phyloP scores from a whole-genome alignment of 495 filamentous ascomycete genomes.

The Penicillium odoratum region DNA sequence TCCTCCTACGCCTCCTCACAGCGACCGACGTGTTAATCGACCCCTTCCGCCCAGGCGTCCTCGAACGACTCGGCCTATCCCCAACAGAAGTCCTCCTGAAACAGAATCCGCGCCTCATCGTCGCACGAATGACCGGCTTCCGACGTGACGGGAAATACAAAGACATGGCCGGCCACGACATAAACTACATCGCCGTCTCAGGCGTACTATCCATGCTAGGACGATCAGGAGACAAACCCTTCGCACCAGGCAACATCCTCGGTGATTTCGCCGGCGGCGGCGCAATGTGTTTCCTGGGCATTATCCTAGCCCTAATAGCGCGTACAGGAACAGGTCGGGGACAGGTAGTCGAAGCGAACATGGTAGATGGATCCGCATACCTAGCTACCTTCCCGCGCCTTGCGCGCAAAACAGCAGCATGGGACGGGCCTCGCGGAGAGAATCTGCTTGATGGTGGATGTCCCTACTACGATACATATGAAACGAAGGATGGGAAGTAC shows the following conservation, averaged over 20 bases:
- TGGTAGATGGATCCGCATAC: constrained; percentile 87
- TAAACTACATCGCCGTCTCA: constrained; percentile 91
- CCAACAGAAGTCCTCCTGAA: constrained; percentile 61
- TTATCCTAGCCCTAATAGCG: constrained; percentile 46
- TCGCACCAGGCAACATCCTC: constrained; percentile 78
- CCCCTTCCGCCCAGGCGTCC: constrained; percentile 85
- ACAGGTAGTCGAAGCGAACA: constrained; percentile 91
- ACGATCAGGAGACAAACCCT: constrained; percentile 63
- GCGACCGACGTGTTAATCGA: constrained; percentile 82
- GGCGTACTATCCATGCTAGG: constrained; percentile 79
- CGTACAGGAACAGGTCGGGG: constrained; percentile 60
- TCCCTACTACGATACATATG: constrained; percentile 87
- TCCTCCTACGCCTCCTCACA: constrained; percentile 64
- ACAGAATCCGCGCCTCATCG: constrained; percentile 74
- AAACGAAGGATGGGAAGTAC: constrained; percentile 76
- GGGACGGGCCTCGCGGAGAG: constrained; percentile 62
- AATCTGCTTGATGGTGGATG: constrained; percentile 82
- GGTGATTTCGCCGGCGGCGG: constrained; percentile 93
- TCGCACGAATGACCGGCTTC: constrained; percentile 87
- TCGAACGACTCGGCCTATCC: constrained; percentile 77
- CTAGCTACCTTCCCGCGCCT: constrained; percentile 75
- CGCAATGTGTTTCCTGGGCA: constrained; percentile 66
- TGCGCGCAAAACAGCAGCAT: constrained; percentile 54
- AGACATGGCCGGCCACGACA: constrained; percentile 94
- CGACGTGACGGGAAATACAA: constrained; percentile 81